A percentile compares a stretch with the other conserved stretches of the same genome.
Conservation (phyloP, 768 basidiomycete species). For the Termitomyces sp. region DNA sequence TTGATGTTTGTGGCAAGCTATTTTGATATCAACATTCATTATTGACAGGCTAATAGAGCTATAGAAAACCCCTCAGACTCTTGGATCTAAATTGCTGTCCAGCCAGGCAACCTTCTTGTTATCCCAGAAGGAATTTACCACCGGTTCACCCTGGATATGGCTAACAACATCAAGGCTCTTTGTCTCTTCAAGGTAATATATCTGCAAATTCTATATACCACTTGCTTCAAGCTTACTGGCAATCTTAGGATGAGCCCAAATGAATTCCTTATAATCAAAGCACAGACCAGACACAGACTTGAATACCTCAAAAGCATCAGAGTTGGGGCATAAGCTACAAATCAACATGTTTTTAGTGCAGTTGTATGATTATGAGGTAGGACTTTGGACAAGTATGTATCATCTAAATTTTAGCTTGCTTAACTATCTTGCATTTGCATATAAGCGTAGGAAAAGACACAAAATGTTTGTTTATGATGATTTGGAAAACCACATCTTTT, state of each 20-base stretch:
- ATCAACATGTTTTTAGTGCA: background rate
- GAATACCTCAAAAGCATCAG: constrained; percentile 52
- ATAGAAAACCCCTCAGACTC: constrained; percentile 57
- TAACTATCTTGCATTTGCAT: background rate
- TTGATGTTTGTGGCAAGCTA: constrained; percentile 77
- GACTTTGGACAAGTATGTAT: background rate
- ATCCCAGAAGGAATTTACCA: constrained; percentile 92
- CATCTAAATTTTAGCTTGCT: background rate
- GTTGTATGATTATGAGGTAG: constrained; percentile 3
- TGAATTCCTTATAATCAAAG: constrained; percentile 78
- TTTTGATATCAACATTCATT: background rate
- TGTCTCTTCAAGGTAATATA: constrained; percentile 74
- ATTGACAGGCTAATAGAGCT: background rate
- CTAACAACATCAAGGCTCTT: constrained; percentile 68
- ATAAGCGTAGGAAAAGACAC: too few relatives aligned
- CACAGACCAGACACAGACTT: constrained; percentile 47
- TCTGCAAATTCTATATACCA: background rate
- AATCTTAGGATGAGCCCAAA: constrained; percentile 77
- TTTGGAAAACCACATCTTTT: constrained; percentile 6
- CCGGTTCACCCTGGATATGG: constrained; percentile 84
- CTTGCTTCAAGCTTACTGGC: background rate
- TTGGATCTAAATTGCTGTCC: constrained; percentile 80
- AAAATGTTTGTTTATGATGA: background rate
- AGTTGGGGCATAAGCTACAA: constrained; percentile 29
- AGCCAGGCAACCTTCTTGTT: constrained; percentile 78